Percentiles rank a stretch among this genome's conserved stretches.
phyloP scores from a whole-genome alignment of 2,329 filamentous ascomycete species.

The Sarocladium strictum region DNA sequence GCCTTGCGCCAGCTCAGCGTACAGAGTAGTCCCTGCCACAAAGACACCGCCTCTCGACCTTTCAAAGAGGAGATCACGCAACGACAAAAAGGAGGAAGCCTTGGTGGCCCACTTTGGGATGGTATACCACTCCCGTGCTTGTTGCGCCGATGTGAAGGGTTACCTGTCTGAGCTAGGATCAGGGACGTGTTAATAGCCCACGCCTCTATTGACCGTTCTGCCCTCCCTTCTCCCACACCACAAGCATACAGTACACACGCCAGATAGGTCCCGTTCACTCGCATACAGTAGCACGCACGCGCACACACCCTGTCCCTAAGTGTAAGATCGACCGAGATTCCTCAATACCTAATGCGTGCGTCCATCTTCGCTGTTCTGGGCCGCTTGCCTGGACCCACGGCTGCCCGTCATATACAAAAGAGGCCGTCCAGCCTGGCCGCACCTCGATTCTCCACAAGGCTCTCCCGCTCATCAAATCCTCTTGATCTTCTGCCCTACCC shows the following conservation, averaged over 20 bases:
- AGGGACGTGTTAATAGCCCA: background rate
- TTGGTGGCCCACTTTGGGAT: background rate
- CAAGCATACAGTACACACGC: background rate
- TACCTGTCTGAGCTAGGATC: background rate
- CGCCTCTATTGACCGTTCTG: background rate
- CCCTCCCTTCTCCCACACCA: background rate
- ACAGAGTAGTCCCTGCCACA: too few species aligned
- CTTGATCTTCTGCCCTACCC: background rate
- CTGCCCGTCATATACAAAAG: constrained; percentile 8
- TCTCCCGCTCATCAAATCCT: background rate
- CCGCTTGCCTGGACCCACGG: background rate
- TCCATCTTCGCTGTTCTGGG: background rate
- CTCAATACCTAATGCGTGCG: background rate
- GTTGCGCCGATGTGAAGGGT: constrained; percentile 5
- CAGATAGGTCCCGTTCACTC: constrained; percentile 8
- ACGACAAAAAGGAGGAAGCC: background rate
- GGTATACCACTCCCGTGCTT: background rate
- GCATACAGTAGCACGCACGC: constrained; percentile 6
- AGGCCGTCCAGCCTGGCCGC: constrained; percentile 6
- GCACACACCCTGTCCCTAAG: constrained; percentile 2
- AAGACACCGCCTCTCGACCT: background rate
- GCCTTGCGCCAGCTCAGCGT: background rate
- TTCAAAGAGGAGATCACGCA: background rate
- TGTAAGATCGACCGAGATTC: constrained; percentile 9
- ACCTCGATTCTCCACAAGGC: constrained; percentile 5